Conservation (phyloP, 805 yeast genomes). For the Metschnikowia santaceciliae region DNA sequence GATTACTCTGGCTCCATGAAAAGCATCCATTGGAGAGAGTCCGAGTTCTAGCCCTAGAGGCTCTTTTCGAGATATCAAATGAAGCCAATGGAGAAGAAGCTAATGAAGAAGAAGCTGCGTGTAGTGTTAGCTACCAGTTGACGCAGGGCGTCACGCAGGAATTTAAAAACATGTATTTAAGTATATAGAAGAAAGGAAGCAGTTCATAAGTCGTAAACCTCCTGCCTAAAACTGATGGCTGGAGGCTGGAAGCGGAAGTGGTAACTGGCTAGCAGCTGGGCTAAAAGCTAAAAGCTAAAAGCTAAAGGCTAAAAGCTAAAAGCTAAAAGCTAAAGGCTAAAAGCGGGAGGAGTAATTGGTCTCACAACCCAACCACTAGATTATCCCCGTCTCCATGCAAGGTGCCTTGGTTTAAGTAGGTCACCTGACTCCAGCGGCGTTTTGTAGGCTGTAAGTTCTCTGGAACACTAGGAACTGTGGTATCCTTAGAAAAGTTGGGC, state of each 20-base stretch:
- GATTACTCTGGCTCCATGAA: slow-evolving; percentile 26
- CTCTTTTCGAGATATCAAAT: slow-evolving; percentile 34
- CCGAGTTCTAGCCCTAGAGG: slow-evolving; percentile 39
- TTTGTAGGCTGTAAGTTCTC: slow-evolving; percentile 6
- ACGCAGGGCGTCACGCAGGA: slow-evolving; percentile 1
- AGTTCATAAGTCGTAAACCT: not conserved
- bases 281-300: too few relatives aligned
- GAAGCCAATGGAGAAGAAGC: slow-evolving; percentile 12
- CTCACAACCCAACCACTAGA: slow-evolving; percentile 18
- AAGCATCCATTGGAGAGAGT: slow-evolving; percentile 30
- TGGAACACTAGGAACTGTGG: slow-evolving; percentile 4
- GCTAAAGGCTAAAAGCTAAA: too few relatives aligned
- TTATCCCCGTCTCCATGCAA: slow-evolving; percentile 19
- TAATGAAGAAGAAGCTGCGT: not conserved
- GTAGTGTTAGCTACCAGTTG: not conserved
- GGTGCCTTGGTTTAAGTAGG: slow-evolving; percentile 18
- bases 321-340: too few relatives aligned
- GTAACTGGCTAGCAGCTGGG: too few relatives aligned
- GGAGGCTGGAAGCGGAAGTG: too few relatives aligned
- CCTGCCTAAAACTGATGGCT: not conserved
- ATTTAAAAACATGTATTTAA: slow-evolving; percentile 1
- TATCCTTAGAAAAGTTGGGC: slow-evolving; percentile 7
- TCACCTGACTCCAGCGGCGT: slow-evolving; percentile 20
- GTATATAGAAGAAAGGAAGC: not conserved
- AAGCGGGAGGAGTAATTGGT: too few relatives aligned